A percentile compares a stretch with the other conserved stretches of the same genome.
phyloP scores from a whole-genome alignment of 1,284 basidiomycete genomes.

The Ceratobasidium sp. region DNA sequence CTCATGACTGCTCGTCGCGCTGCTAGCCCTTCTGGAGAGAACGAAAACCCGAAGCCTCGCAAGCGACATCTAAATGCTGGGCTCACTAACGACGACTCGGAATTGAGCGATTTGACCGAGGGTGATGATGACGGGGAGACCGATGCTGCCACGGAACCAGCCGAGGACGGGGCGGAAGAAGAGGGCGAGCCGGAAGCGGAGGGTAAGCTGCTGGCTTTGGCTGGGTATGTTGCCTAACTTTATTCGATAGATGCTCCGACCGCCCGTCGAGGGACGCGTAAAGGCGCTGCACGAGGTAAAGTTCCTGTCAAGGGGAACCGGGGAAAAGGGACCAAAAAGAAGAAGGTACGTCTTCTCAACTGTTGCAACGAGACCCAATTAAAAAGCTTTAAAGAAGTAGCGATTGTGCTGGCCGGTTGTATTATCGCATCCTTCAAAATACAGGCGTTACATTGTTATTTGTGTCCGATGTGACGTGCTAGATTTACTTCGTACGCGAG shows the following conservation, averaged over 20 bases:
- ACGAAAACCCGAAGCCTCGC: constrained; percentile 30
- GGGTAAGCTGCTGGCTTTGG: constrained; percentile 44
- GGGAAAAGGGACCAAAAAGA: constrained; percentile 30
- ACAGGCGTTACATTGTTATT: too few relatives aligned
- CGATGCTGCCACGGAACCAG: constrained; percentile 49
- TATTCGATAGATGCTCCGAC: constrained; percentile 13
- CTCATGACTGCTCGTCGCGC: constrained; percentile 42
- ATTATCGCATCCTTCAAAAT: too few relatives aligned
- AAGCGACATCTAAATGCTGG: constrained; percentile 43
- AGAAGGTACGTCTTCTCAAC: constrained; percentile 13
- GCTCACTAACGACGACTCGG: constrained; percentile 44
- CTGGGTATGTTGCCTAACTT: background rate
- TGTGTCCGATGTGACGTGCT: too few relatives aligned
- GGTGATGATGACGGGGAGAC: constrained; percentile 49
- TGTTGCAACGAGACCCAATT: too few relatives aligned
- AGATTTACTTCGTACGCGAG: too few relatives aligned
- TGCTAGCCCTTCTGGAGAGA: constrained; percentile 36
- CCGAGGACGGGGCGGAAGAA: constrained; percentile 36
- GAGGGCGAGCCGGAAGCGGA: constrained; percentile 41
- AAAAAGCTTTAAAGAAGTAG: too few relatives aligned
- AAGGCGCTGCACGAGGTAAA: constrained; percentile 14
- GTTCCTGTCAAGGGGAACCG: constrained; percentile 7
- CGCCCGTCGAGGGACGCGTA: constrained; percentile 30
- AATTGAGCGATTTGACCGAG: constrained; percentile 46
- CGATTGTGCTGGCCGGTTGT: too few relatives aligned